phyloP scores from a whole-genome alignment of 2,329 filamentous ascomycete genomes.

The Leptosphaerulina australis region DNA sequence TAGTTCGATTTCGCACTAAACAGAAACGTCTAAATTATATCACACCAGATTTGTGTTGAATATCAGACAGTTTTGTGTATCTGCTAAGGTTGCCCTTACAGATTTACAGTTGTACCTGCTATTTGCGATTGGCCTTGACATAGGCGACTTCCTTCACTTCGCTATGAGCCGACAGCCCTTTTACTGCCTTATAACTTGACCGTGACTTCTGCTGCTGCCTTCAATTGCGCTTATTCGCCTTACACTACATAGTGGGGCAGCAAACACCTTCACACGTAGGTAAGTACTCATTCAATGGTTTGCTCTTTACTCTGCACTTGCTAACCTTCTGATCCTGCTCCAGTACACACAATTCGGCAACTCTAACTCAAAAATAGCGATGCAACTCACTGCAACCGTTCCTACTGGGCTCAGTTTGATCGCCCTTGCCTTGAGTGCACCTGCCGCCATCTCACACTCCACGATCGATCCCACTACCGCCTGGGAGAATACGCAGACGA shows the following conservation, averaged over 20 bases:
- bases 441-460: not conserved
- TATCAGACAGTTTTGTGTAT: not conserved
- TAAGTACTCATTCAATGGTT: not conserved
- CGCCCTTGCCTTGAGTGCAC: slow-evolving; percentile 2
- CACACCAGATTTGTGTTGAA: not conserved
- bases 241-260: slow-evolving; percentile 2
- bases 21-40: not conserved
- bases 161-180: not conserved
- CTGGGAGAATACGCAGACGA: not conserved
- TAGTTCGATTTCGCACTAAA: not conserved
- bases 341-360: not conserved
- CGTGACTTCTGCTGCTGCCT: slow-evolving; percentile 5
- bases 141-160: not conserved
- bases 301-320: too few relatives aligned
- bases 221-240: not conserved
- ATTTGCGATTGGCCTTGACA: too few relatives aligned
- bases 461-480: not conserved
- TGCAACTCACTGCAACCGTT: not conserved
- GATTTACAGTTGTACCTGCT: too few relatives aligned
- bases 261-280: not conserved
- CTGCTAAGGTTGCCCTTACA: not conserved
- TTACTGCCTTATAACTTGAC: not conserved
- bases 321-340: not conserved
- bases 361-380: not conserved
- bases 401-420: not conserved